These are phyloP conservation scores for Piper longum DNA, from an alignment of 164 flowering plant species.

Conservation along the genomic window DNA sequence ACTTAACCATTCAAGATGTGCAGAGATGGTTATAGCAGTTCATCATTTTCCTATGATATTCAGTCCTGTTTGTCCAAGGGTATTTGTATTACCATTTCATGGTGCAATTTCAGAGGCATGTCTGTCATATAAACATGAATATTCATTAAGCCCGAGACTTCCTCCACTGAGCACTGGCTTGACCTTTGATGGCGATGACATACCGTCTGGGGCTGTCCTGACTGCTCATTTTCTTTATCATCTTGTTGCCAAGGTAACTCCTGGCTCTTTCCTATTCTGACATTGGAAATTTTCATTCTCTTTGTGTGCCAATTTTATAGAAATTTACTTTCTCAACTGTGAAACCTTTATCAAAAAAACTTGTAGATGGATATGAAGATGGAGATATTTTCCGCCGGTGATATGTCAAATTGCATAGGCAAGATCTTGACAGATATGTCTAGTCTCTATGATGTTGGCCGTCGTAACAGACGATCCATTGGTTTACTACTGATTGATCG, in stretches of 20 bases:
- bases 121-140: constrained; percentile 50
- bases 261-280: background rate
- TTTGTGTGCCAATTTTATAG: background rate
- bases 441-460: constrained; percentile 96
- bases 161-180: constrained; percentile 66
- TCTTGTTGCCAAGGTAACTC: constrained; percentile 69
- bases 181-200: constrained; percentile 58
- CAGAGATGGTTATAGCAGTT: constrained; percentile 51
- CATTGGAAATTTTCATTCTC: background rate
- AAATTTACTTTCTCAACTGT: background rate
- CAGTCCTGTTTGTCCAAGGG: constrained; percentile 75
- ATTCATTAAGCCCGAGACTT: constrained; percentile 71
- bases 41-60: constrained; percentile 84
- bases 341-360: constrained; percentile 3
- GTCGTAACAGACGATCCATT: constrained; percentile 71
- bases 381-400: constrained; percentile 91
- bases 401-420: constrained; percentile 71
- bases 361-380: constrained; percentile 93
- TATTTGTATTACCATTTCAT: constrained; percentile 87
- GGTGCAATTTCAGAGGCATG: constrained; percentile 79
- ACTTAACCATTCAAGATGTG: constrained; percentile 9
- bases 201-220: constrained; percentile 69
- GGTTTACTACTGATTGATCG: constrained; percentile 89
- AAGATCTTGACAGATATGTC: constrained; percentile 95
- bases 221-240: constrained; percentile 93